Conservation (phyloP, 306 rosid species). For the Neltuma alba region DNA sequence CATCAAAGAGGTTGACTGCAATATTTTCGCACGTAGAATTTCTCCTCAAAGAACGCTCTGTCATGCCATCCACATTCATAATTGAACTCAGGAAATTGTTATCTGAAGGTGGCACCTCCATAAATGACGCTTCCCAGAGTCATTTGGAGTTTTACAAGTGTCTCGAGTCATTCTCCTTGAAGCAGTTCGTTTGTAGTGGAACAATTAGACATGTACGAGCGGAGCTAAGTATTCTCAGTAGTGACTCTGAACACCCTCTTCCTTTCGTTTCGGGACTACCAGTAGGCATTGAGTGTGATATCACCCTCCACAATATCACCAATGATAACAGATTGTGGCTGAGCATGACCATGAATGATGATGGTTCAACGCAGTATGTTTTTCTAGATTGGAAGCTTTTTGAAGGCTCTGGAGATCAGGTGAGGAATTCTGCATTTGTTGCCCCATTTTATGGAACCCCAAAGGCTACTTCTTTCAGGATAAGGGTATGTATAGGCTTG, state of each 20-base stretch:
- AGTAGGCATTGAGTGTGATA: slow-evolving; percentile 65
- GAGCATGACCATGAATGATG: slow-evolving; percentile 57
- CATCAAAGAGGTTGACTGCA: slow-evolving; percentile 48
- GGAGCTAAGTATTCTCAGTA: slow-evolving; percentile 54
- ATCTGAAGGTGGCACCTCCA: slow-evolving; percentile 38
- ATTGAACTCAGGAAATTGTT: slow-evolving; percentile 56
- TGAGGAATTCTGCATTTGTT: slow-evolving; percentile 44
- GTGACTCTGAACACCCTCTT: slow-evolving; percentile 52
- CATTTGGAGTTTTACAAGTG: slow-evolving; percentile 41
- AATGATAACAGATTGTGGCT: slow-evolving; percentile 61
- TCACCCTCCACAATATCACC: slow-evolving; percentile 56
- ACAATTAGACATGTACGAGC: slow-evolving; percentile 48
- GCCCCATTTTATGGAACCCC: slow-evolving; percentile 71
- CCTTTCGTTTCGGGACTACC: slow-evolving; percentile 71
- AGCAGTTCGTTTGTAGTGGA: slow-evolving; percentile 52
- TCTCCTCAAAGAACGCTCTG: slow-evolving; percentile 46
- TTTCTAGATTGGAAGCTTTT: slow-evolving; percentile 60
- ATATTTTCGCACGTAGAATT: slow-evolving; percentile 45
- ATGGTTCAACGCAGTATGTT: slow-evolving; percentile 39
- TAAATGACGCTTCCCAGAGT: slow-evolving; percentile 39
- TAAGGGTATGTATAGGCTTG: slow-evolving; percentile 58
- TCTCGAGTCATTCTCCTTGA: slow-evolving; percentile 56
- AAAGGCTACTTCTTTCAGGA: slow-evolving; percentile 45
- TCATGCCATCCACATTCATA: slow-evolving; percentile 52
- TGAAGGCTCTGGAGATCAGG: slow-evolving; percentile 41